Evolutionary conservation across 352 stramenopile genomes (phyloP), one percentile per base, ranked within the genome.

Genomic region (Pythium plurisporium): DNA sequence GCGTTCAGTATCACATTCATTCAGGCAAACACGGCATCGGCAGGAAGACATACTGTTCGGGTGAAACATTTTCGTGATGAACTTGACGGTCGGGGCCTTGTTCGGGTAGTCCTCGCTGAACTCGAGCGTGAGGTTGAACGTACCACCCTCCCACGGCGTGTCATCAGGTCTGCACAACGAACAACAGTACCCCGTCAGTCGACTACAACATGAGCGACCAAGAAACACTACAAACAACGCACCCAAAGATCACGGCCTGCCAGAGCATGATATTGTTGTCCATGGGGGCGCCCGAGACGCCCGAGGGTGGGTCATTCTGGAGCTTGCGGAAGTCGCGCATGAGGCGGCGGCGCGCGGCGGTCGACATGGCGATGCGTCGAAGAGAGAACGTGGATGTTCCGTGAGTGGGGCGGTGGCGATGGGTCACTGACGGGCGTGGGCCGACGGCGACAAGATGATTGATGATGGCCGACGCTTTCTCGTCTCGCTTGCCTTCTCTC

Each of bases 81-180:
- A 99, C 43, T 96, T 94, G 42, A 99, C 97, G 10, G 86, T 89
- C 9, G 96, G 96, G 33, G 97, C 93, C 75, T 99, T 99, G 82
- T 99, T 99, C n/a, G 97, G 97, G 76, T 99, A 99, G 62, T 99
- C 97, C 72, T 99, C 97, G 41, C 91, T 97, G 70, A 99, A 99
- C 73, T 99, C 94, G 43, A 99, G 84, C 44, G 97, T 87, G 22
- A 99, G 78, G 73, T 98, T 98, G 73, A 98, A 98, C n/a, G 93
- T 98, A 8, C 93, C 94, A 20, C 97, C 97, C 78, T 99, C 97
- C 96, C 97, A 99, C 7, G 97, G 96, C 36, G 97, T 99, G 65
- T 99, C 96, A 69, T 99, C 96, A 4, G 97, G 97, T 33, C 96
- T 97, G 69, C 83, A 94, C 40, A 95, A 52, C 36, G 31, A 40